These are phyloP conservation scores for Croton setiger DNA, from an alignment of 441 rosid species.

Conservation along the genomic window DNA sequence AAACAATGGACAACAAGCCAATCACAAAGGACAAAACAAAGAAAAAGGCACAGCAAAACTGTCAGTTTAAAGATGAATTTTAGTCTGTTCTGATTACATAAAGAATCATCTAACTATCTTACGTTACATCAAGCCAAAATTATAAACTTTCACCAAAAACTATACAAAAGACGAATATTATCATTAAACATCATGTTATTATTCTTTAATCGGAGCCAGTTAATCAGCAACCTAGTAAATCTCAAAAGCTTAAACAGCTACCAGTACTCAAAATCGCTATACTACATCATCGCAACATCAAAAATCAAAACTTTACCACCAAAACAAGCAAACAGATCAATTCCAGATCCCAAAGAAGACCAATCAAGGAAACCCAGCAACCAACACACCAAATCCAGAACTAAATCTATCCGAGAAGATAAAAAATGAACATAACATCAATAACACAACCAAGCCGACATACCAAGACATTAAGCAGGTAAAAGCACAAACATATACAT, in stretches of 20 bases:
- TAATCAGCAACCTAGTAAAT: neutral
- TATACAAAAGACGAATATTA: no score
- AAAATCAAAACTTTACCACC: slow-evolving; percentile 5
- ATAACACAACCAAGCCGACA: neutral
- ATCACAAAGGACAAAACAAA: neutral
- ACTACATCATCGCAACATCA: neutral
- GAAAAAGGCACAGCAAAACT: neutral
- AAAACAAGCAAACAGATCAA: slow-evolving; percentile 17
- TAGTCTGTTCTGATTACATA: neutral
- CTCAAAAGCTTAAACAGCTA: neutral
- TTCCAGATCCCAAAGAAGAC: slow-evolving; percentile 25
- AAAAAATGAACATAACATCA: neutral
- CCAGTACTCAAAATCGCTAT: neutral
- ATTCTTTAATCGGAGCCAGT: neutral
- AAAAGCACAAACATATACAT: neutral
- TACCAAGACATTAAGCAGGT: neutral
- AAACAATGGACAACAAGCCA: neutral
- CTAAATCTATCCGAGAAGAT: neutral
- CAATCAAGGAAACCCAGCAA: neutral
- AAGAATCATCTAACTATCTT: no score
- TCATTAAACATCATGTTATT: no score
- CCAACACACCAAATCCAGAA: slow-evolving; percentile 10
- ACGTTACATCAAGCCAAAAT: neutral
- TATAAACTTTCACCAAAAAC: neutral
- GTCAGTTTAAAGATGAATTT: neutral